Base-by-base conservation (phyloP, 306 rosid genomes). In the Castanospermum australe region DNA sequence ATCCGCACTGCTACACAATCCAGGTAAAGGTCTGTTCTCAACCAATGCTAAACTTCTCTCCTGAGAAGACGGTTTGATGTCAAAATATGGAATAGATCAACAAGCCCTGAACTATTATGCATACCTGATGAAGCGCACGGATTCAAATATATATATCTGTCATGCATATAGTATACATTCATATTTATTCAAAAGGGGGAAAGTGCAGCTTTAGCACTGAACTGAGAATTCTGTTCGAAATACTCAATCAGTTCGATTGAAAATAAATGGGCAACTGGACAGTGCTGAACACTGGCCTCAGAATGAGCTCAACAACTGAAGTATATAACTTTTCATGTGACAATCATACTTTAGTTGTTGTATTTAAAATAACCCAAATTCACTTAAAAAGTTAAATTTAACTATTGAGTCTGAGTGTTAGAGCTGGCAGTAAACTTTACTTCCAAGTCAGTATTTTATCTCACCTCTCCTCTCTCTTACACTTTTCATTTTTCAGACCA, bases 11-110 rank as follows among this genome's bases (percentile, higher is more conserved):
- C 87, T 85, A 71, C 90, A 82, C 77, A 92, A 77, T 48, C 84
- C 85, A 0, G 97, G 93, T 62, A 83, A 21, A 65, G 99, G 91
- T 75, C 84, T 87, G 73, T 75, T 88, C 83, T 92, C 97, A 1
- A 81, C 86, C 84, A 89, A 8, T 2, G 99, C 97, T 50, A 52
- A 32, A 71, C 44, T 82, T 67, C 56, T 91, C 83, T 94, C 99
- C 99, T 94, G 92, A 81, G n/a, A 82, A 86, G 54, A 71, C 32
- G 47, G 8, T 50, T 69, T 20, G 44, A 76, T 42, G 66, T 70
- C 14, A 56, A 76, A 71, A 51, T 42, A 38, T n/a, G 61, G 38
- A 61, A 20, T 36, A 18, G 54, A 67, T 61, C 36, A 81, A 80
- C 55, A 60, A 57, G 44, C 48, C 65, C 60, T 36, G 9, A 57